These are phyloP conservation scores for Pinus taeda DNA, from an alignment of 75 land plant genomes.

Conservation along the genomic window DNA sequence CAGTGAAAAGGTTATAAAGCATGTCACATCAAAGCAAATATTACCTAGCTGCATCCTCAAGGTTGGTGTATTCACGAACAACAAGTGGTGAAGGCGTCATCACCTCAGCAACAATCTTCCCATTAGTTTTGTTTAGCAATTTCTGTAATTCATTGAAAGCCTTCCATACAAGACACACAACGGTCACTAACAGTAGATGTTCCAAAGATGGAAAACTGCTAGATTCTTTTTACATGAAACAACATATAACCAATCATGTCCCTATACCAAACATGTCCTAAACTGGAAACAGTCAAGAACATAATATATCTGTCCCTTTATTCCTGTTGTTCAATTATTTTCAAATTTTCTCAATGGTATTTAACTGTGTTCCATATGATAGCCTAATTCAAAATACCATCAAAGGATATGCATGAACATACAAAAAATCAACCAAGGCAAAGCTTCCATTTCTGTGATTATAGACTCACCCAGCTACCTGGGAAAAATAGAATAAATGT, in stretches of 20 bases:
- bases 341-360: not conserved
- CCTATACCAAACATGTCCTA: not conserved
- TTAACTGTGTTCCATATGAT: not conserved
- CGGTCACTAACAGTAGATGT: not conserved
- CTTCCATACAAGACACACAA: constrained; percentile 35
- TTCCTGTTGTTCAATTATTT: not conserved
- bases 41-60: constrained; percentile 96
- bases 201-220: not conserved
- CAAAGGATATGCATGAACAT: not conserved
- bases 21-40: not conserved
- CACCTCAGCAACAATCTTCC: constrained; percentile 81
- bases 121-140: constrained; percentile 73
- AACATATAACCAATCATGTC: not conserved
- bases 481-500: no score
- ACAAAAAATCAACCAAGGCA: not conserved
- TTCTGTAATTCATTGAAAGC: constrained; percentile 91
- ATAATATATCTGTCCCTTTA: not conserved
- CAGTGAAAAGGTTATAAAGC: not conserved
- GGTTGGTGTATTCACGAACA: constrained; percentile 73
- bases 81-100: constrained; percentile 94
- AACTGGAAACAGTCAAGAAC: not conserved
- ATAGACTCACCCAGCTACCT: no score
- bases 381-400: not conserved
- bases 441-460: no score
- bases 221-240: not conserved